Base-by-base conservation (phyloP, 495 filamentous ascomycete species). In the Achaetomiella virescens region DNA sequence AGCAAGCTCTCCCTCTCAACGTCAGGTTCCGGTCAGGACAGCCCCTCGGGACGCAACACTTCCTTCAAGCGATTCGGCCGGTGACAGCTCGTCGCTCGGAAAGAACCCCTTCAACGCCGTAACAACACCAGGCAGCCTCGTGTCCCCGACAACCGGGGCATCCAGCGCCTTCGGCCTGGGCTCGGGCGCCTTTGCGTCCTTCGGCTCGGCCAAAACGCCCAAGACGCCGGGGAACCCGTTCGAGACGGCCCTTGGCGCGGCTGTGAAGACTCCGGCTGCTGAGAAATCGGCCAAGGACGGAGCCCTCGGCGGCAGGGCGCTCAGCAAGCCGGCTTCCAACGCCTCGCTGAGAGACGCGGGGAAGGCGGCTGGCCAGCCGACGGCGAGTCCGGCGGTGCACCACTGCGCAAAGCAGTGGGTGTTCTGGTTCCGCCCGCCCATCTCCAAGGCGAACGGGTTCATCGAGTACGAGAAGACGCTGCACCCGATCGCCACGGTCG, bases 381-480 rank as follows among this genome's bases (percentile, higher is more conserved):
- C 69, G 12, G 42, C 36, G 17, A 52, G 55, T 29, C 61, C 64
- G 27, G 29, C 62, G 31, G 54, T 35, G 49, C 86, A 90, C 70
- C 76, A 75, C 73, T 98, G 59, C 92, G 88, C 68, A 84, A 90
- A 87, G 83, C 48, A n/a, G n/a, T 98, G 93, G 93, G 86, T 96
- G 8, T 89, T 98, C 63, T 96, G 92, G 90, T 98, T 95, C 72
- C 84, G 93, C 25, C 91, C 91, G 35, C 91, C 91, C 45, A 95
- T 91, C 54, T 87, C 89, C 42, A 97, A 97, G 76, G 81, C 80
- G 8, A 83, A 84, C 59, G 82, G 82, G 10, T 97, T 90, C 70
- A 91, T 92, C 69, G 93, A 98, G 71, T 98, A 97, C 66, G 93
- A 98, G 70, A 97, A 97, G 74, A 96, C 91, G 14, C 88, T 91